Conservation (phyloP, 1,284 basidiomycete genomes). For the Flammula alnicola region DNA sequence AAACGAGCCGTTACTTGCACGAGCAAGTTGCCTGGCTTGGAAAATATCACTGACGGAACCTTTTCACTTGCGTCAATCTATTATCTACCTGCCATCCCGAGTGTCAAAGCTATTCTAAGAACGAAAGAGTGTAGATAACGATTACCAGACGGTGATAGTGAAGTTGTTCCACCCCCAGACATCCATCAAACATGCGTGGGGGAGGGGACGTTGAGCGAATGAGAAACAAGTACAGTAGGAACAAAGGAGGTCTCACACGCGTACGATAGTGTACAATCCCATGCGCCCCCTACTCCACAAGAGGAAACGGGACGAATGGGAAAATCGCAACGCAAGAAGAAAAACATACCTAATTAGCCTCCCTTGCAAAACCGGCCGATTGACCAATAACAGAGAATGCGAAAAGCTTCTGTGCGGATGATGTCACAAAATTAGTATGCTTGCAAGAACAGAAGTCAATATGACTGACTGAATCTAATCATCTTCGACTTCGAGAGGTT, state of each 20-base stretch:
- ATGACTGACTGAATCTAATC: too few species aligned
- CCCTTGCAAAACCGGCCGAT: too few species aligned
- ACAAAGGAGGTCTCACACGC: not conserved
- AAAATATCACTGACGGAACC: conserved; percentile 11
- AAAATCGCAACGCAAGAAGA: too few species aligned
- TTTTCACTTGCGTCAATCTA: conserved; percentile 23
- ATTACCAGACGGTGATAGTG: conserved; percentile 18
- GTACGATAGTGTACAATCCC: not conserved
- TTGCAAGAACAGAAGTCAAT: too few species aligned
- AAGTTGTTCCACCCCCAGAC: not conserved
- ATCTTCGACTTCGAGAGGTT: too few species aligned
- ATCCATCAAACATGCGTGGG: not conserved
- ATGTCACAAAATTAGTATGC: too few species aligned
- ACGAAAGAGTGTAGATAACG: conserved; percentile 15
- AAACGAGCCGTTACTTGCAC: not conserved
- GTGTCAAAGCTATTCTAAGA: conserved; percentile 13
- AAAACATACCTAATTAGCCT: too few species aligned
- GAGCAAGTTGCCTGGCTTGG: not conserved
- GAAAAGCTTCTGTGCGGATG: too few species aligned
- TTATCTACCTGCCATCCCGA: conserved; percentile 15
- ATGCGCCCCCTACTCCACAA: too few species aligned
- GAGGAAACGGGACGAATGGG: too few species aligned
- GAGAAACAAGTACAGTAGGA: not conserved
- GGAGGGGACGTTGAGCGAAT: not conserved
- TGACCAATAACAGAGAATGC: too few species aligned